Base-by-base conservation (phyloP, 257 asterid species). In the Solanum chaucha region DNA sequence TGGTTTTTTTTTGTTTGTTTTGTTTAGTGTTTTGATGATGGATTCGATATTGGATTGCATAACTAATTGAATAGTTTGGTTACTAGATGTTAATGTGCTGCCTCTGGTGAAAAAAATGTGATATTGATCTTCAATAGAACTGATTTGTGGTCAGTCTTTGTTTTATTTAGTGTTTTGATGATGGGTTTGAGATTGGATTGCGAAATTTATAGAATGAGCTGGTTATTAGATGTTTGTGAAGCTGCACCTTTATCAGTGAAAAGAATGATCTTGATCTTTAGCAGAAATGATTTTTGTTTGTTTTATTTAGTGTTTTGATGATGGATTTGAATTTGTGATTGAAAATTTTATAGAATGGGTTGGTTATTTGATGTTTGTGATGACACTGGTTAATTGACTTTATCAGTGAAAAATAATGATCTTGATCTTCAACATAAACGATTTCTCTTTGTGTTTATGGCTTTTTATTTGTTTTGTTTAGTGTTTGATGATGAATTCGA, bases 361-460 rank as follows among this genome's bases (percentile, higher is more conserved):
- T 22, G 28, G 68, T 68, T 30, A 13, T 64, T 5, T 4, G 32
- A 64, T 68, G 38, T 68, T 70, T 70, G 26, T n/a, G 64, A 19
- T 6, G 65, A 5, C n/a, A 7, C 10, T 15, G 64, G 22, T 51
- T 51, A 17, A 17, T 17, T 51, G n/a, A 51, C 61, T 17, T 67
- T 13, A 67, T 67, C 24, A 70, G 77, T 70, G 26, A 32, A 71
- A 32, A 17, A 70, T 30, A 70, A 87, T 5, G 96, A 93, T 11
- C 85, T 89, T 28, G 96, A 94, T 86, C 87, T 93, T 22, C 44
- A 71, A 71, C 13, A 32, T 20, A 67, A 67, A 15, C 35, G 78
- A 15, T 71, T 32, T 17, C 3, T 71, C 14, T 6, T 19, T 72
- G 3, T 72, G 24, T 71, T 51, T 1, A 15, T 48, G 59, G 65